phyloP scores from a whole-genome alignment of 257 asterid genomes.

The Solanum chilense region DNA sequence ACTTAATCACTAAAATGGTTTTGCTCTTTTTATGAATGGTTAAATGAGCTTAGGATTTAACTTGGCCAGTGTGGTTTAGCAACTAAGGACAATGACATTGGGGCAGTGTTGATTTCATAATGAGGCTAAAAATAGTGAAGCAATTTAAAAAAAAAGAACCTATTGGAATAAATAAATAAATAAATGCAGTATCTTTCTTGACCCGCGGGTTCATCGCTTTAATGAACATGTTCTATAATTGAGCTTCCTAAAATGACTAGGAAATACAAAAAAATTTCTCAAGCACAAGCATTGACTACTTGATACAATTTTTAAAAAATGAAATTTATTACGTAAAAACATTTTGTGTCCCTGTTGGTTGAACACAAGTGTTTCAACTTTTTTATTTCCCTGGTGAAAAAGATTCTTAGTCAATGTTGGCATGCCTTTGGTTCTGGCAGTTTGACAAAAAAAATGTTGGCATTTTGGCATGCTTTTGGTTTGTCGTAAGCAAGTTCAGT shows the following conservation, averaged over 20 bases:
- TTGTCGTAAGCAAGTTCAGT: not conserved
- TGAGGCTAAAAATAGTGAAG: not conserved
- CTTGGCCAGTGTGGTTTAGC: not conserved
- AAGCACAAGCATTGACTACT: not conserved
- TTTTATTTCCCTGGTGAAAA: not conserved
- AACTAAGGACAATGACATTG: not conserved
- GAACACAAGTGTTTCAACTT: not conserved
- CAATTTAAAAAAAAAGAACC: not conserved
- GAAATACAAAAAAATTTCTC: not conserved
- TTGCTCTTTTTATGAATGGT: not conserved
- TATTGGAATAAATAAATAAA: not conserved
- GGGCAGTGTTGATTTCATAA: not conserved
- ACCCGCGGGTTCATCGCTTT: not conserved
- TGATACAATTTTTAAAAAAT: not conserved
- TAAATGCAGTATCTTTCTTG: not conserved
- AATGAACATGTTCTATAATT: not conserved
- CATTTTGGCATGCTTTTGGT: not conserved
- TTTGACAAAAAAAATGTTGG: not conserved
- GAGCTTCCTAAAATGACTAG: not conserved
- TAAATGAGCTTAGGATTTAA: not conserved
- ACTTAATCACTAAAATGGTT: not conserved
- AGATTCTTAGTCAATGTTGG: not conserved
- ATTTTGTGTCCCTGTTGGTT: not conserved
- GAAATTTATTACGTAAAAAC: not conserved
- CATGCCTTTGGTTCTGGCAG: not conserved